These are phyloP conservation scores for Aspergillus ellipticus DNA, from an alignment of 495 filamentous ascomycete species.

Conservation along the genomic window DNA sequence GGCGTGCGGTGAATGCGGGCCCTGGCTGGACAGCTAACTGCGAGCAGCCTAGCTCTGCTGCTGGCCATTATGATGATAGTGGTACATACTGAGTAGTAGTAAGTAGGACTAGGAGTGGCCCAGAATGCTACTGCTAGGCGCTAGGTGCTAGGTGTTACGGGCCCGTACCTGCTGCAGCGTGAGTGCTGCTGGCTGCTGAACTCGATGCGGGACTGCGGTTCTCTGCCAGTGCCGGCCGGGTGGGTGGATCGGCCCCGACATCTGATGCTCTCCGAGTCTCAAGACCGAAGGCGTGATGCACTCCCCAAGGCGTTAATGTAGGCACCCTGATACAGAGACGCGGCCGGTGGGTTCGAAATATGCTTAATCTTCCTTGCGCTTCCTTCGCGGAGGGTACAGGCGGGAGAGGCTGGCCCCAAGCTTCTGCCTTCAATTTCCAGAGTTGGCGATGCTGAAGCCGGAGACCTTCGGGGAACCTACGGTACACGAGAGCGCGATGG, in stretches of 20 bases:
- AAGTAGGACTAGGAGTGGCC: too few relatives aligned
- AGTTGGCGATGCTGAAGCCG: not conserved
- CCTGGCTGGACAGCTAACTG: not conserved
- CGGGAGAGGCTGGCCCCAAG: not conserved
- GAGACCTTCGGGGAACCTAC: not conserved
- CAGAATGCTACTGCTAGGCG: not conserved
- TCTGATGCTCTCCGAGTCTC: constrained; percentile 3
- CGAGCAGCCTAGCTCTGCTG: not conserved
- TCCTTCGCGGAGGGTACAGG: not conserved
- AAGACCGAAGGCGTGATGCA: not conserved
- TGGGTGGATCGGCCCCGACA: not conserved
- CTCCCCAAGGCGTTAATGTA: not conserved
- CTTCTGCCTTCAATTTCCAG: not conserved
- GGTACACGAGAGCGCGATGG: too few relatives aligned
- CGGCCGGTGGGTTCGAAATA: not conserved
- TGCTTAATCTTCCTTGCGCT: constrained; percentile 2
- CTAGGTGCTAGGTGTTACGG: too few relatives aligned
- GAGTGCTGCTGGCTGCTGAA: too few relatives aligned
- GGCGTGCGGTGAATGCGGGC: not conserved
- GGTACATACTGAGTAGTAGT: too few relatives aligned
- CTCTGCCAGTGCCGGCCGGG: too few relatives aligned
- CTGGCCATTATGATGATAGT: not conserved
- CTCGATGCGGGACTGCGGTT: too few relatives aligned
- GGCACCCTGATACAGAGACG: not conserved
- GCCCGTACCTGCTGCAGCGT: not conserved